Percentiles rank a stretch among this genome's conserved stretches.
Conservation (phyloP, 2,329 filamentous ascomycete genomes). For the Incumbomyces lentus region DNA sequence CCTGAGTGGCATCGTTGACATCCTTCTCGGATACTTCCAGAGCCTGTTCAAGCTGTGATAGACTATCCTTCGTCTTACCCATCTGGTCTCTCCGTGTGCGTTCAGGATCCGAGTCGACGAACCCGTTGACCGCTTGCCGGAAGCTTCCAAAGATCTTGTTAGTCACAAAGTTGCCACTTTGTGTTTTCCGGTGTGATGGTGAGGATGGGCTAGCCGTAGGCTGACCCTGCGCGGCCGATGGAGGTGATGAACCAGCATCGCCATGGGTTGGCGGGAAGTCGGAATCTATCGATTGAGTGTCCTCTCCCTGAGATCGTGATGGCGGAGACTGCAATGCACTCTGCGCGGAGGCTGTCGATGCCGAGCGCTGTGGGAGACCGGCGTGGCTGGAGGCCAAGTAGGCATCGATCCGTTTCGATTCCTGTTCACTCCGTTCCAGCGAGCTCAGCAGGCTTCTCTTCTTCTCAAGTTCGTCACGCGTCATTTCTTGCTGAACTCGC, state of each 20-base stretch:
- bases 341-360: constrained; percentile 39
- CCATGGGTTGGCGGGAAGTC: constrained; percentile 88
- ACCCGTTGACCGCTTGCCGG: constrained; percentile 89
- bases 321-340: constrained; percentile 33
- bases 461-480: constrained; percentile 80
- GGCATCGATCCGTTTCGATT: constrained; percentile 86
- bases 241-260: constrained; percentile 49
- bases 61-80: constrained; percentile 84
- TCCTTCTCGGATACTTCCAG: constrained; percentile 80
- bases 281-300: constrained; percentile 85
- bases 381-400: constrained; percentile 65
- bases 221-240: constrained; percentile 66
- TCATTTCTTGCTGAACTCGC: constrained; percentile 95
- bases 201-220: constrained; percentile 28
- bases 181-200: constrained; percentile 60
- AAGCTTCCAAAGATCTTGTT: constrained; percentile 90
- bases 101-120: constrained; percentile 93
- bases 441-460: constrained; percentile 74
- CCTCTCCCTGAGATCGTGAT: constrained; percentile 55
- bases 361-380: constrained; percentile 52
- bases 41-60: constrained; percentile 76
- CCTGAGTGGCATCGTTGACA: constrained; percentile 82
- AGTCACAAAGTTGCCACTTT: constrained; percentile 82
- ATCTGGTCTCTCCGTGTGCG: constrained; percentile 85
- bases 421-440: constrained; percentile 84